A percentile compares a stretch with the other conserved stretches of the same genome.
Conservation (phyloP, 768 basidiomycete species). For the Trametes sanguinea region DNA sequence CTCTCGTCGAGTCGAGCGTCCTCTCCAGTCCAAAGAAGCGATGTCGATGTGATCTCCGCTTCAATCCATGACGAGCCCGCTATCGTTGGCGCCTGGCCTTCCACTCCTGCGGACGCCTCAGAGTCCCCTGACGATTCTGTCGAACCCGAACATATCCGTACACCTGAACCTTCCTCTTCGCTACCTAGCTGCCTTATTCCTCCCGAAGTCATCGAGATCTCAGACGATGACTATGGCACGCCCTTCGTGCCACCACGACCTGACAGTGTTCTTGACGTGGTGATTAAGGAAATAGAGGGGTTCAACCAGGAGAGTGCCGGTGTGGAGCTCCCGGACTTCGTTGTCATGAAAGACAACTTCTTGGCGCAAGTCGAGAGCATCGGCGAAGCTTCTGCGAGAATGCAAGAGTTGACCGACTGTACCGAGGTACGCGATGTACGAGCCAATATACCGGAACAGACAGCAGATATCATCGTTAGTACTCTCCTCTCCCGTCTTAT, state of each 20-base stretch:
- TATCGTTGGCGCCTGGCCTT: constrained; percentile 24
- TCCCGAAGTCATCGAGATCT: constrained; percentile 17
- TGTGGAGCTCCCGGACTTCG: neutral
- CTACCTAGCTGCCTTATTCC: neutral
- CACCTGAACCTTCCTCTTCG: neutral
- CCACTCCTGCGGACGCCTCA: neutral
- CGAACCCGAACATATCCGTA: neutral
- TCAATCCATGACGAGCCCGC: constrained; percentile 4
- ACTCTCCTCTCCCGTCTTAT: neutral
- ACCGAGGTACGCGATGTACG: neutral
- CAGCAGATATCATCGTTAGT: constrained; percentile 21
- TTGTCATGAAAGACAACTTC: neutral
- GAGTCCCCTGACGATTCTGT: neutral
- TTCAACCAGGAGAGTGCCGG: neutral
- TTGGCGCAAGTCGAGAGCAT: neutral
- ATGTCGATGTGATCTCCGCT: neutral
- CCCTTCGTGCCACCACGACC: neutral
- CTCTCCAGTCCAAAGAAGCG: neutral
- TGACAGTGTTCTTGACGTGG: neutral
- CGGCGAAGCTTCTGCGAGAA: neutral
- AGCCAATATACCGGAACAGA: neutral
- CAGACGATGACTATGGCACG: constrained; percentile 12
- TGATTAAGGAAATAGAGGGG: neutral
- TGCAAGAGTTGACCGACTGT: neutral
- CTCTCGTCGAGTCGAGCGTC: constrained; percentile 18